Base-by-base conservation (phyloP, 805 yeast genomes). In the Yamadazyma nakazawae region DNA sequence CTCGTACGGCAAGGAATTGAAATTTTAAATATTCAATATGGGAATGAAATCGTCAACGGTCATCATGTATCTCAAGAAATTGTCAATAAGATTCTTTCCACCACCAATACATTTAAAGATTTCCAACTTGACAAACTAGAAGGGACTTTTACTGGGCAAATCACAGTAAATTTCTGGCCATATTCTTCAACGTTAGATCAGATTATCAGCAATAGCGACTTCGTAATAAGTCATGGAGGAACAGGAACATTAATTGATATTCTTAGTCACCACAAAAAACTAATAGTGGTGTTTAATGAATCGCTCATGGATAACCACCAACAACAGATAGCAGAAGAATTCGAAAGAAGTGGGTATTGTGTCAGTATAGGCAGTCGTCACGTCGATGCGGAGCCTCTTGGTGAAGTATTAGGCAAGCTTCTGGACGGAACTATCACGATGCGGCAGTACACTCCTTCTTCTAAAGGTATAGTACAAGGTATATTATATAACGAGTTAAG, bases 161-260 rank as follows among this genome's bases (percentile, higher is more conserved):
- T 13, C 14, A 31, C 28, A 12, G 12, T 41, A 2, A 44, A 49
- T 11, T 61, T 60, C 25, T 66, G 70, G 40, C 64, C 68, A 0
- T 70, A 56, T 53, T 53, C 67, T 11, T 13, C 49, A 8, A 47
- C 60, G n/a, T 59, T 71, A 24, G 46, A 47, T 11, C 17, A 63
- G 0, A 70, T 74, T 47, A 78, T 88, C 2, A 40, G 54, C 0
- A 34, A 58, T 1, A 70, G 82, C 1, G 80, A 81, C 42, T 54
- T 88, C 37, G 87, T 92, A 10, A 75, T 94, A 11, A 82, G 96
- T 0, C 98, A 94, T 61, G 97, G 96, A 0, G 85, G 85, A 1
- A 88, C 98, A 0, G 99, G 99, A 2, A 88, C 97, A 0, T 86
- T 92, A 7, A 63, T 94, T 24, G 99, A 92, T 57, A 75, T 87